Evolutionary conservation across 148 eudicot species (phyloP).

Genomic region (Persicaria tinctoria): DNA sequence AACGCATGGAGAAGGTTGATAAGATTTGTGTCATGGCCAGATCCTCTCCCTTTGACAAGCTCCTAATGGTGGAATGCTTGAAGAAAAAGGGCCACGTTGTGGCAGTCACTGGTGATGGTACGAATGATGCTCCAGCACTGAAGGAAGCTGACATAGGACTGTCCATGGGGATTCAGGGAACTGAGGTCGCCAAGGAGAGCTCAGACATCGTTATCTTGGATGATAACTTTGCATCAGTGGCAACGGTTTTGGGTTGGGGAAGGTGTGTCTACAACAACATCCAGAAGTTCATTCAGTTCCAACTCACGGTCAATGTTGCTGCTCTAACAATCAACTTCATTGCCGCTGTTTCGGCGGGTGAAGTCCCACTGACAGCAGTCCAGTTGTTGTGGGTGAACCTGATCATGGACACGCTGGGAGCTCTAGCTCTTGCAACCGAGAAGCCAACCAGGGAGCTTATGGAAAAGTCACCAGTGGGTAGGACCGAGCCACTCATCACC

Average conservation of each 20-base stretch:
- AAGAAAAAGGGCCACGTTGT: conserved; percentile 29
- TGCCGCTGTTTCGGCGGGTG: conserved; percentile 31
- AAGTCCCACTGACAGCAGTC: conserved; percentile 30
- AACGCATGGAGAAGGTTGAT: conserved; percentile 20
- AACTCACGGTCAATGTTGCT: conserved; percentile 27
- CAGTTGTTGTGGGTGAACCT: conserved; percentile 31
- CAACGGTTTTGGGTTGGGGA: conserved; percentile 26
- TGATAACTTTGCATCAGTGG: conserved; percentile 29
- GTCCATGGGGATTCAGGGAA: conserved; percentile 14
- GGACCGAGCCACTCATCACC: conserved; percentile 29
- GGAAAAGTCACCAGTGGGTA: conserved; percentile 25
- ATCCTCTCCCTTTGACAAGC: conserved; percentile 32
- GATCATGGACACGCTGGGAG: conserved; percentile 33
- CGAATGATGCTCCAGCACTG: conserved; percentile 32
- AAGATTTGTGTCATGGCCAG: conserved; percentile 27
- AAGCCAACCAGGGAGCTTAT: conserved; percentile 29
- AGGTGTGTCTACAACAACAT: conserved; percentile 33
- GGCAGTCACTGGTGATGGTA: conserved; percentile 33
- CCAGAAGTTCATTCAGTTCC: conserved; percentile 31
- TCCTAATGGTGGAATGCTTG: conserved; percentile 26
- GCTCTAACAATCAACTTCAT: conserved; percentile 29
- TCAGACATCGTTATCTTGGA: conserved; percentile 31
- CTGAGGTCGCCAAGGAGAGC: conserved; percentile 31
- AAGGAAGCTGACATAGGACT: conserved; percentile 2
- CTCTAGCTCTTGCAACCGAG: conserved; percentile 32